These are phyloP conservation scores for Ceratocystiopsis brevicomis DNA, from an alignment of 2,329 filamentous ascomycete genomes.

Conservation along the genomic window DNA sequence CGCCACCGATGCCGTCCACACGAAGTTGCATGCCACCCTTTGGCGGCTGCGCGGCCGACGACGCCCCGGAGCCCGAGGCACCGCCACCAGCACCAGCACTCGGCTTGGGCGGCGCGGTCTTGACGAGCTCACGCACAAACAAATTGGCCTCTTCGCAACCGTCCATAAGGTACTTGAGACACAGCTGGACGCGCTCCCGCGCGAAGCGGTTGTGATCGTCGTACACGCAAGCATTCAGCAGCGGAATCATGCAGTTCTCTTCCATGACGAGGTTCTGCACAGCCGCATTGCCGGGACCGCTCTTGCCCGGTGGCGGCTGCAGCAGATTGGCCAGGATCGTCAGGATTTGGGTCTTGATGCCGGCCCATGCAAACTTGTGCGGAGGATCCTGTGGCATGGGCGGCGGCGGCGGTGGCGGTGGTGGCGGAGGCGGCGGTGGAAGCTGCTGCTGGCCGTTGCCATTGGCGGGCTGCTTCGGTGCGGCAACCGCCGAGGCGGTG, in stretches of 20 bases:
- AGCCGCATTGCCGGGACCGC: slow-evolving; percentile 43
- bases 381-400: slow-evolving; percentile 42
- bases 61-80: background rate
- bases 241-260: slow-evolving; percentile 67
- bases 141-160: slow-evolving; percentile 55
- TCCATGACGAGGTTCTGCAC: slow-evolving; percentile 79
- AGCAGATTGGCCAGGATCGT: slow-evolving; percentile 77
- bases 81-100: background rate
- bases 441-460: slow-evolving; percentile 13
- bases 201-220: slow-evolving; percentile 91
- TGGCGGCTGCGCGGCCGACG: background rate
- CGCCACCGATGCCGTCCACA: slow-evolving; percentile 36
- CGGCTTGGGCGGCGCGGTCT: slow-evolving; percentile 12
- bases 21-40: slow-evolving; percentile 23
- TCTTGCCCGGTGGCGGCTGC: slow-evolving; percentile 52
- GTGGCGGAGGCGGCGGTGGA: slow-evolving; percentile 12
- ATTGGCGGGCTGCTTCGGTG: background rate
- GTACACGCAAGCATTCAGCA: slow-evolving; percentile 77
- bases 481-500: background rate
- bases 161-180: slow-evolving; percentile 66
- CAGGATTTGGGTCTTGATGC: slow-evolving; percentile 83
- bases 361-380: slow-evolving; percentile 44
- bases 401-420: slow-evolving; percentile 24
- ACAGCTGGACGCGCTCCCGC: slow-evolving; percentile 76
- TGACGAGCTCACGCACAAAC: slow-evolving; percentile 46